Conservation (phyloP, 208 protist genomes). For the Phytomonas francai region DNA sequence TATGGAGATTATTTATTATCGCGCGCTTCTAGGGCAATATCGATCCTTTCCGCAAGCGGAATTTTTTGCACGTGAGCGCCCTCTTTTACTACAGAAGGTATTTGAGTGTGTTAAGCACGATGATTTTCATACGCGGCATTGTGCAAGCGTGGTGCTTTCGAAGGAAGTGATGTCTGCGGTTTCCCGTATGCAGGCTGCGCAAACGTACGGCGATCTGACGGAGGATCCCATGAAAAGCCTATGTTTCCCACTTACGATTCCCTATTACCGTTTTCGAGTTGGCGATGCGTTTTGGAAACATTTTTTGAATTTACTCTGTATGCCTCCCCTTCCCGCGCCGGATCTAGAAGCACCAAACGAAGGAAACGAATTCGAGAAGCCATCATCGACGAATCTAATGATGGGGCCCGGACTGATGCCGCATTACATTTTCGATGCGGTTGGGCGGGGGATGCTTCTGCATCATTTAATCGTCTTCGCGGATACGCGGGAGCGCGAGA, state of each 20-base stretch:
- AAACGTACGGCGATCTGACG: slow-evolving; percentile 48
- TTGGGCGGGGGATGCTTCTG: slow-evolving; percentile 79
- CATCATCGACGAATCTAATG: slow-evolving; percentile 21
- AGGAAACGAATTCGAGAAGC: not conserved
- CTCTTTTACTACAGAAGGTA: slow-evolving; percentile 55
- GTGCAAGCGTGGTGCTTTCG: slow-evolving; percentile 62
- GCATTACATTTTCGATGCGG: slow-evolving; percentile 68
- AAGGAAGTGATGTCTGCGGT: slow-evolving; percentile 71
- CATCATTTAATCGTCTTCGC: slow-evolving; percentile 66
- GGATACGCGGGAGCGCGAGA: slow-evolving; percentile 57
- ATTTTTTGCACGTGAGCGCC: slow-evolving; percentile 39
- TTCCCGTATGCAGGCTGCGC: slow-evolving; percentile 57
- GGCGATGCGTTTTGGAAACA: slow-evolving; percentile 53
- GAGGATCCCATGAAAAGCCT: slow-evolving; percentile 74
- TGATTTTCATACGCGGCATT: slow-evolving; percentile 50
- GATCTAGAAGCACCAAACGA: slow-evolving; percentile 11
- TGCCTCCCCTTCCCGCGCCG: slow-evolving; percentile 58
- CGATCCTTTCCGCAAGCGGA: slow-evolving; percentile 30
- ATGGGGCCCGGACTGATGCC: slow-evolving; percentile 53
- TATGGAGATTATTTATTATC: slow-evolving; percentile 80
- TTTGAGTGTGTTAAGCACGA: slow-evolving; percentile 39
- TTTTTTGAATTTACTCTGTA: slow-evolving; percentile 67
- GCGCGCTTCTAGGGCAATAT: slow-evolving; percentile 52
- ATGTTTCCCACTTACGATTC: slow-evolving; percentile 53
- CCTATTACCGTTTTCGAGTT: slow-evolving; percentile 74